Conservation (phyloP, 2,329 filamentous ascomycete species). For the Rutstroemia sp. region DNA sequence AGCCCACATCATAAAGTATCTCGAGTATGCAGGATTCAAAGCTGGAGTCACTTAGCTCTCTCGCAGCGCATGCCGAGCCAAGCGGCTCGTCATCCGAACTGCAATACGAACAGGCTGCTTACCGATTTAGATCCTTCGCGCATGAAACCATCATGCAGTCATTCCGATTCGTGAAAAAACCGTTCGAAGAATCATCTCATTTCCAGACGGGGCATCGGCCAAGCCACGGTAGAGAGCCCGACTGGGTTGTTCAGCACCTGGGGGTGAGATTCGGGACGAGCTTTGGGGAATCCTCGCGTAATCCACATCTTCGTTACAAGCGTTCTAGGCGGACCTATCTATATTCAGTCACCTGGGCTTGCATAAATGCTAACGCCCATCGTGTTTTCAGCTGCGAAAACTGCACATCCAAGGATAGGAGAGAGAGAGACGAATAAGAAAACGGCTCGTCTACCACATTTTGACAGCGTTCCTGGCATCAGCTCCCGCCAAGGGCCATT, state of each 20-base stretch:
- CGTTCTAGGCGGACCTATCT: not conserved
- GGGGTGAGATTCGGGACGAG: not conserved
- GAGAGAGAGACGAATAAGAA: not conserved
- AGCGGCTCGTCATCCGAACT: not conserved
- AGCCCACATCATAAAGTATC: not conserved
- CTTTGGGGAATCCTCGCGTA: no score
- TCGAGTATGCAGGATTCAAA: not conserved
- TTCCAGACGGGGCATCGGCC: no score
- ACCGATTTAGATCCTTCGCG: not conserved
- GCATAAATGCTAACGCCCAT: not conserved
- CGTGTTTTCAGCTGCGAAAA: not conserved
- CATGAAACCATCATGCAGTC: not conserved
- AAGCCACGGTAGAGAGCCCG: no score
- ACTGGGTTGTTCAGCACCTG: no score
- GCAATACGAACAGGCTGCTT: not conserved
- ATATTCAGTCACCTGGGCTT: not conserved
- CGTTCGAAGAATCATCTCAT: not conserved
- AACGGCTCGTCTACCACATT: slow-evolving; percentile 2
- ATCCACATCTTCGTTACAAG: not conserved
- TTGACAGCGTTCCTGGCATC: slow-evolving; percentile 3
- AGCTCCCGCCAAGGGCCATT: not conserved
- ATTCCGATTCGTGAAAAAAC: not conserved
- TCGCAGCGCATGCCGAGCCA: not conserved
- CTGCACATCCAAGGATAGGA: not conserved
- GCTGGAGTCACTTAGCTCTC: not conserved